phyloP scores from a whole-genome alignment of 352 stramenopile species.

The Phytophthora agathidicida region DNA sequence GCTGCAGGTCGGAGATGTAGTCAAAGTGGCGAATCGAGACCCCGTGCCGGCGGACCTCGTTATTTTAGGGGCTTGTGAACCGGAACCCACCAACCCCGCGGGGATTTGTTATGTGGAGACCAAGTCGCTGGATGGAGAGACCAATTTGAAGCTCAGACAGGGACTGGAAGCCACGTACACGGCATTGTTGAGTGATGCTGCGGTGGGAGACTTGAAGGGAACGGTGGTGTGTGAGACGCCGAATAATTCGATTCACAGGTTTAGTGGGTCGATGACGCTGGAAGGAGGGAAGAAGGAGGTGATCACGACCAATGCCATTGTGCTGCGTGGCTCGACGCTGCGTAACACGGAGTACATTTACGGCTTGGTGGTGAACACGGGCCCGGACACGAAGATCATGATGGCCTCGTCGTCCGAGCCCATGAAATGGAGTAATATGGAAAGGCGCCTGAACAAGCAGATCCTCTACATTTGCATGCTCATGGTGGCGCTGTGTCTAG shows the following conservation, averaged over 20 bases:
- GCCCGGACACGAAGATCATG: constrained; percentile 91
- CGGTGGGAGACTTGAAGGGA: constrained; percentile 58
- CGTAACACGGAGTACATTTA: constrained; percentile 94
- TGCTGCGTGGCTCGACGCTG: constrained; percentile 88
- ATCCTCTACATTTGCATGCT: constrained; percentile 87
- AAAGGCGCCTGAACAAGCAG: constrained; percentile 77
- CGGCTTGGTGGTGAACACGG: constrained; percentile 92
- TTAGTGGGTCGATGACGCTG: constrained; percentile 86
- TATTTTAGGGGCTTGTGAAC: constrained; percentile 84
- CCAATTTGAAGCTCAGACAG: constrained; percentile 92
- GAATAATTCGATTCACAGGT: constrained; percentile 93
- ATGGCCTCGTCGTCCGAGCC: constrained; percentile 79
- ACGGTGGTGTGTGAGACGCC: constrained; percentile 81
- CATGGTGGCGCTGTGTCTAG: constrained; percentile 80
- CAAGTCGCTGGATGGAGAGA: constrained; percentile 94
- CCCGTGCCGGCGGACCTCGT: constrained; percentile 87
- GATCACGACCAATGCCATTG: constrained; percentile 79
- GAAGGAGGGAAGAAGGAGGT: constrained; percentile 65
- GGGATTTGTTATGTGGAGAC: constrained; percentile 94
- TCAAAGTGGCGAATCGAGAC: constrained; percentile 91
- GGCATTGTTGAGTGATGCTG: constrained; percentile 50
- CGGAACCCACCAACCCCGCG: constrained; percentile 60
- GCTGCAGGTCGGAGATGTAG: constrained; percentile 88
- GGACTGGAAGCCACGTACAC: constrained; percentile 83
- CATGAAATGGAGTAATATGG: constrained; percentile 92